phyloP scores from a whole-genome alignment of 495 filamentous ascomycete genomes.

The Opeltia flavorubescens region DNA sequence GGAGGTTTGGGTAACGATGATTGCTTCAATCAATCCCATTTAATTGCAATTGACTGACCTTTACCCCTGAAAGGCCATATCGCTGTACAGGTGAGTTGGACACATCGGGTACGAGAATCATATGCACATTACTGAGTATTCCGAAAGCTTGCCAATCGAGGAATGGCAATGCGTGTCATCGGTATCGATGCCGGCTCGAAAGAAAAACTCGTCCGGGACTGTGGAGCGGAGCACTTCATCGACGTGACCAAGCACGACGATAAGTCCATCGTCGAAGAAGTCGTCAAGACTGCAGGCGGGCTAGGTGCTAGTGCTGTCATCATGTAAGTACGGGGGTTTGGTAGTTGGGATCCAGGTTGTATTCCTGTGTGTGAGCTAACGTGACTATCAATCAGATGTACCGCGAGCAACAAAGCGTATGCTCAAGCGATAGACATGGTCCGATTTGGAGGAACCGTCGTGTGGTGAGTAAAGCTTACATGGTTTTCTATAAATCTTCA shows the following conservation, averaged over 20 bases:
- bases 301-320: constrained; percentile 50
- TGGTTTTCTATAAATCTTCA: background rate
- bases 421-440: constrained; percentile 43
- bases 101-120: constrained; percentile 37
- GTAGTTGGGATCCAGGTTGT: background rate
- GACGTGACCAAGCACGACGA: constrained; percentile 44
- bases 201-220: constrained; percentile 39
- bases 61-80: constrained; percentile 1
- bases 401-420: constrained; percentile 53
- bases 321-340: constrained; percentile 17
- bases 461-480: background rate
- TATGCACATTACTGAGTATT: background rate
- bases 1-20: constrained; percentile 40
- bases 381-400: constrained; percentile 21
- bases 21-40: background rate
- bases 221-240: constrained; percentile 56
- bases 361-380: too few species aligned
- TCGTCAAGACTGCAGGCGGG: constrained; percentile 47
- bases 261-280: constrained; percentile 32
- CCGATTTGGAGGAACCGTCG: constrained; percentile 45
- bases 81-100: background rate
- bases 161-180: constrained; percentile 54
- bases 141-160: constrained; percentile 37
- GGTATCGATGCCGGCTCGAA: constrained; percentile 55
- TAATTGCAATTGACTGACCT: background rate